These are phyloP conservation scores for Artemisia annua DNA, from an alignment of 129 eudicot species.

Conservation along the genomic window DNA sequence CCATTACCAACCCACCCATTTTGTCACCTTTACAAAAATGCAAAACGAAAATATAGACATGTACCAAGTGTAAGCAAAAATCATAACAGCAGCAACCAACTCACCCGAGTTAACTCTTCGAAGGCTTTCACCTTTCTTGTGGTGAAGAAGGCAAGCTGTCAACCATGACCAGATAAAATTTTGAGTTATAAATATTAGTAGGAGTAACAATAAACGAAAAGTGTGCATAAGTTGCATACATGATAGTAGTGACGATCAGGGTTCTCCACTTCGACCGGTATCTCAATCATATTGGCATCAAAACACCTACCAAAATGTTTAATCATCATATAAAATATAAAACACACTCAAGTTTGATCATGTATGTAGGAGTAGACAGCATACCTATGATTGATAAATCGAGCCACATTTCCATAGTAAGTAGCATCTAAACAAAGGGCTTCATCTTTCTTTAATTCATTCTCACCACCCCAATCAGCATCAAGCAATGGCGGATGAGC, in stretches of 20 bases:
- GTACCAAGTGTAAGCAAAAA: not conserved
- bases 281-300: conserved; percentile 78
- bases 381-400: conserved; percentile 81
- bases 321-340: conserved; percentile 15
- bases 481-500: conserved; percentile 83
- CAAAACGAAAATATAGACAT: not conserved
- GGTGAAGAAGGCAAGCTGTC: conserved; percentile 89
- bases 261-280: conserved; percentile 91
- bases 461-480: conserved; percentile 79
- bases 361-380: conserved; percentile 21
- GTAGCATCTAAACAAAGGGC: conserved; percentile 85
- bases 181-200: not conserved
- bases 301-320: conserved; percentile 52
- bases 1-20: not conserved
- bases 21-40: not conserved
- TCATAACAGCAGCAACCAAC: conserved; percentile 21
- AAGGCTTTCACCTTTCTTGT: conserved; percentile 77
- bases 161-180: conserved; percentile 12
- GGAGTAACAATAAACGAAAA: not conserved
- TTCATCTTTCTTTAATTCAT: conserved; percentile 65
- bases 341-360: not conserved
- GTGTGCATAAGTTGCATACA: conserved; percentile 41
- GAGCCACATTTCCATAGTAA: conserved; percentile 75
- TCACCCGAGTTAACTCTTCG: conserved; percentile 95
- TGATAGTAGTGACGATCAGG: conserved; percentile 89